phyloP scores from a whole-genome alignment of 1,139 yeast species.

The Sugiyamaella castrensis region DNA sequence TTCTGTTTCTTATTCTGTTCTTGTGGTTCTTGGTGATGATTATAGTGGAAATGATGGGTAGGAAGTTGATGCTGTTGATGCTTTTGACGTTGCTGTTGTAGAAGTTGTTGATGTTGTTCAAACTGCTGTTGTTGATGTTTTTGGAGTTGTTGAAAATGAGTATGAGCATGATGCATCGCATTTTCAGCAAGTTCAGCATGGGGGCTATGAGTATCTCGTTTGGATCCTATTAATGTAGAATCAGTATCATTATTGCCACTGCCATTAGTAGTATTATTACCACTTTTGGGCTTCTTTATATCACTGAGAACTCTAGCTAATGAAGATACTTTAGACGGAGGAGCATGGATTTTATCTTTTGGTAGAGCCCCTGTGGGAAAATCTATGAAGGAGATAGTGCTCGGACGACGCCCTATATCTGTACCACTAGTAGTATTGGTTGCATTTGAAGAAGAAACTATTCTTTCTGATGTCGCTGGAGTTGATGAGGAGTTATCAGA shows the following conservation, averaged over 20 bases:
- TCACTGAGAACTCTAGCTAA: conserved; percentile 3
- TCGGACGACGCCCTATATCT: conserved; percentile 8
- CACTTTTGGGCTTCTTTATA: background rate
- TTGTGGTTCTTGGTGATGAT: background rate
- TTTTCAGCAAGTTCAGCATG: background rate
- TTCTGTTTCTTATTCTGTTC: no score
- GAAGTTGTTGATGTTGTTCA: conserved; percentile 11
- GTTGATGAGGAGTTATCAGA: no score
- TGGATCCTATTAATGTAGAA: background rate
- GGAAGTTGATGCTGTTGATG: background rate
- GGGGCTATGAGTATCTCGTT: background rate
- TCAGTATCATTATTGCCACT: background rate
- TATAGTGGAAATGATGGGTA: background rate
- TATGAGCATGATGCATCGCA: background rate
- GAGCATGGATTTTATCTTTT: conserved; percentile 3
- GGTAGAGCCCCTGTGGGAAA: conserved; percentile 1
- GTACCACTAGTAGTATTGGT: no score
- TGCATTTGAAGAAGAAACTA: no score
- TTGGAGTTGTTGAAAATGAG: background rate
- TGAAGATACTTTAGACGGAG: conserved; percentile 1
- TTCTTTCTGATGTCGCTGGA: no score
- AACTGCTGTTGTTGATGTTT: background rate
- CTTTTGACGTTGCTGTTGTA: no score
- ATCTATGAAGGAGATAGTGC: conserved; percentile 13
- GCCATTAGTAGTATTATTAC: background rate